Evolutionary conservation across 805 yeast genomes (phyloP), one percentile per base, ranked within the genome.

Genomic region (Metschnikowia cubensis): DNA sequence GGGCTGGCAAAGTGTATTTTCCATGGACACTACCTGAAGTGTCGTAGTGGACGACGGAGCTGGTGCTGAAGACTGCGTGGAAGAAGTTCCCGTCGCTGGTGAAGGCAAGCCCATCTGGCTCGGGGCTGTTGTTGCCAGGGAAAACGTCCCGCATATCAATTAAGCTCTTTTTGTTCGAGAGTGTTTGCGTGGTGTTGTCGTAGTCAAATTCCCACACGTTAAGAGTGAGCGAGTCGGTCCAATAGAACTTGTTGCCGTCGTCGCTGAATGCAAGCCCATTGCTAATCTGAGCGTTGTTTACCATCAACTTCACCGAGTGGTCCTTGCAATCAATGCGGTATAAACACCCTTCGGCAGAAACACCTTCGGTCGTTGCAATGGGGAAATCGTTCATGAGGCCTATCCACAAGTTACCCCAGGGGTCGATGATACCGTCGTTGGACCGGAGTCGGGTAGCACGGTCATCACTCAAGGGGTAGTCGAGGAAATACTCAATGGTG

Each of bases 371-470:
- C 14, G 45, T 44, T 8, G 63, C 48, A 18, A 57, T 42, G 6
- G 65, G 68, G 56, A 80, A 81, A 50, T 81, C 82, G 20, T 75
- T 74, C 96, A 90, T 90, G 18, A 91, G 74, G 1, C 97, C 96
- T 45, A 87, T 81, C 79, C 87, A 85, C 45, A 89, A 77, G 53
- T 84, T 76, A 0, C 96, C 96, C 60, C 80, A 70, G 3, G 87
- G 85, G 52, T 88, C 90, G 37, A 89, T 79, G 42, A 81, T 78
- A 0, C 97, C 96, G 63, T 90, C 97, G 60, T 90, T 90, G 38
- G 94, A 85, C 20, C 77, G 59, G 46, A 70, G 58, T 35, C 68
- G 55, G 5, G 42, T 32, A 14, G 55, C 51, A 33, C 56, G 55
- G n/a, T 49, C 45, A 4, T 60, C 59, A 13, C 67, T 60, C 44